Base-by-base conservation (phyloP, 306 rosid species). In the Trifolium repens region DNA sequence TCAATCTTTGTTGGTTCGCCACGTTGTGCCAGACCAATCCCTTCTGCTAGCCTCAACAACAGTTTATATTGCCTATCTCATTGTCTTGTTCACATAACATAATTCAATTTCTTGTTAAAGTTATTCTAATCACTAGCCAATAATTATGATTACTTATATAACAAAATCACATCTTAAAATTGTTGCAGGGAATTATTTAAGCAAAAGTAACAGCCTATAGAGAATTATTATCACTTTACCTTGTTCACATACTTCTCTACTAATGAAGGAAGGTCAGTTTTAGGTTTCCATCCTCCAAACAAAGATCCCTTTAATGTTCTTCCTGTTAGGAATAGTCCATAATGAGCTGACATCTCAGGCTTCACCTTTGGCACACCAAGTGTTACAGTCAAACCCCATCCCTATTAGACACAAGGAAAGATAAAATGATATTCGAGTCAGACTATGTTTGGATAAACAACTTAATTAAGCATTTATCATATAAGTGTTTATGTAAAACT, bases 231-330 rank as follows among this genome's bases (percentile, higher is more conserved):
- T 60, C 46, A 16, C 12, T 11, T 82, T 79, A 91, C 98, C 97
- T 94, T 94, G 54, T 85, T 89, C 17, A 73, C 69, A 79, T 91
- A 94, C 89, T 90, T 91, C 74, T 91, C 97, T 27, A 94, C 91
- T 61, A 94, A 78, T 34, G 91, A 89, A 76, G 98, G 98, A 14
- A 94, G 88, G 81, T 91, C 92, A 59, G 98, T 86, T 87, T 94
- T 94, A 40, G 98, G 98, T 84, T 81, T 94, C 98, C 97, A 94
- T 78, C 98, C 98, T 71, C 98, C 98, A 84, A 87, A 90, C 54
- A 91, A 82, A 65, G 97, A 70, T 47, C 98, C 98, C 84, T 88
- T 91, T 80, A 94, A 85, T 62, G 97, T 91, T 87, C 96, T 91
- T 83, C 97, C 96, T 50, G 78, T 77, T 35, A 94, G 85, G 64